Base-by-base conservation (phyloP, 768 basidiomycete species). In the Gautieria morchelliformis region DNA sequence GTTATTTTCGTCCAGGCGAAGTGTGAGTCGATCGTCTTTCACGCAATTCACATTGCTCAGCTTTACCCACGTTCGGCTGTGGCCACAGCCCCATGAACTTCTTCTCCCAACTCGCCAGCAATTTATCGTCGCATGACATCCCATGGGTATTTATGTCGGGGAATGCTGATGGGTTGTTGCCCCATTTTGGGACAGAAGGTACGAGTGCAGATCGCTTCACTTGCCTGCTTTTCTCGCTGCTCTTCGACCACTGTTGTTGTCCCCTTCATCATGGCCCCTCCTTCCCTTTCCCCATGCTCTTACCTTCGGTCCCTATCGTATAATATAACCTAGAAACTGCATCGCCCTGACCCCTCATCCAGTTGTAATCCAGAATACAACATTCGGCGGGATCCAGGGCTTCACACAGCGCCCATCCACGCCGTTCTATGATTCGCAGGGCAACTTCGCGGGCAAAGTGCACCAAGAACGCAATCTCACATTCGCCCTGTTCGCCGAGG, bases 121-220 rank as follows among this genome's bases (percentile, higher is more conserved):
- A 87, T 58, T 78, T 80, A 20, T 76, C 83, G 0, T 72, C 72
- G 1, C 77, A 76, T 9, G 67, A 72, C 20, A 67, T 88, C 27
- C 69, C 71, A 1, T 68, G 87, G 19, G 69, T 85, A 9, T 66
- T 87, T 17, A 85, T 70, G 64, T 84, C 84, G 30, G 86, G 80
- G 17, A 87, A 87, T 61, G 81, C 85, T 59, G 86, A 88, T 65
- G 71, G 80, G 5, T 77, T 87, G 20, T 70, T 85, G 46, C 71
- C 84, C 0, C 85, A 85, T 63, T 70, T 75, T 27, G 78, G 83
- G 11, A 80, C 83, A 40, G 80, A 88, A 76, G 69, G 84, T 84
- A 33, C 27, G 5, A n/a, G 5, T 27, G 2, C 5, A 27, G 27
- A 27, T 5, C 27, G 27, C 27, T 27, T 27, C 27, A 27, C 27